These are phyloP conservation scores for Pistacia vera DNA, from an alignment of 345 rosid genomes.

Conservation along the genomic window DNA sequence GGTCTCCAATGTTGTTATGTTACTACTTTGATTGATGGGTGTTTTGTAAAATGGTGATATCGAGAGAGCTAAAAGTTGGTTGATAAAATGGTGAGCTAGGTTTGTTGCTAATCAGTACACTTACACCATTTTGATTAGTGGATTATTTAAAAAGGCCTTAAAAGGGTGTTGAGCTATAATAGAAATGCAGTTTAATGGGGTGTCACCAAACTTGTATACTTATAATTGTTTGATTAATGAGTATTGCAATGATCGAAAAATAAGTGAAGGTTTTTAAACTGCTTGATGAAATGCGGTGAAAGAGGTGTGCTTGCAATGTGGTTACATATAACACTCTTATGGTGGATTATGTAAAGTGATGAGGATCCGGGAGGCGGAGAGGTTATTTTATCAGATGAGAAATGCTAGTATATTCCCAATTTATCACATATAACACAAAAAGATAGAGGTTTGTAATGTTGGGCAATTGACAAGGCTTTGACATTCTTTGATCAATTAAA, in stretches of 20 bases:
- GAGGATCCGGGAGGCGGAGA: too few species aligned
- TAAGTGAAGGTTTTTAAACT: too few species aligned
- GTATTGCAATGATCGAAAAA: slow-evolving; percentile 36
- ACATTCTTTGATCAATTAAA: slow-evolving; percentile 52
- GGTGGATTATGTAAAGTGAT: too few species aligned
- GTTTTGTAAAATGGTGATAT: slow-evolving; percentile 69
- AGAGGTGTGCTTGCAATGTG: too few species aligned
- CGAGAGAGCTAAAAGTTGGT: slow-evolving; percentile 57
- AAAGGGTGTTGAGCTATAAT: slow-evolving; percentile 53
- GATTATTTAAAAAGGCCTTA: slow-evolving; percentile 63
- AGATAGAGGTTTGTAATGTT: slow-evolving; percentile 59
- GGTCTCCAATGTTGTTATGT: slow-evolving; percentile 60
- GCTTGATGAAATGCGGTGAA: too few species aligned
- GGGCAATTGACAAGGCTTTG: slow-evolving; percentile 49
- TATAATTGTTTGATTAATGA: slow-evolving; percentile 64
- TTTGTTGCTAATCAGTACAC: slow-evolving; percentile 68
- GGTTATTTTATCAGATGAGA: too few species aligned
- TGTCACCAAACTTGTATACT: slow-evolving; percentile 58
- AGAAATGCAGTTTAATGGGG: slow-evolving; percentile 61
- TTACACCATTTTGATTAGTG: slow-evolving; percentile 71
- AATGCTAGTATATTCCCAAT: slow-evolving; percentile 39
- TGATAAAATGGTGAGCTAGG: slow-evolving; percentile 49
- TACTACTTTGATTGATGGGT: slow-evolving; percentile 82
- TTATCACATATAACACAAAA: slow-evolving; percentile 64
- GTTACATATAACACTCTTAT: too few species aligned